Percentiles rank a stretch among this genome's conserved stretches.
phyloP scores from a whole-genome alignment of 1,284 basidiomycete species.

The Puccinia triticina region DNA sequence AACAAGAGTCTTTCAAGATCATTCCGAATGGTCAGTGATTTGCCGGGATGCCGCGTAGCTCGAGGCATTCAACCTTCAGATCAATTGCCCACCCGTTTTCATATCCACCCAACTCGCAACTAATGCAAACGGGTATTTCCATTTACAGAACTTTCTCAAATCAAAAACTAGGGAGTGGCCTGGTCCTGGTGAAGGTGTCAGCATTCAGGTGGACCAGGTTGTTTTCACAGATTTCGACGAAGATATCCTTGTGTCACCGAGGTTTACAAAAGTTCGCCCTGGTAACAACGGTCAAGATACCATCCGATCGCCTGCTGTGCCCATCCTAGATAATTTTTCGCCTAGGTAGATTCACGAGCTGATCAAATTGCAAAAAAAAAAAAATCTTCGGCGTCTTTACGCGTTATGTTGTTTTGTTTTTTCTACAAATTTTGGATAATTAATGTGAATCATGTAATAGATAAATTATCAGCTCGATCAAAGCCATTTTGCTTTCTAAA shows the following conservation, averaged over 20 bases:
- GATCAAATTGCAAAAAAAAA: not conserved
- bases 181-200: slow-evolving; percentile 12
- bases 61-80: not conserved
- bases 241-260: slow-evolving; percentile 18
- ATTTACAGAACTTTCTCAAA: slow-evolving; percentile 25
- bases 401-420: slow-evolving; percentile 3
- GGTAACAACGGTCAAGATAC: slow-evolving; percentile 28
- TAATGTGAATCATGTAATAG: not conserved
- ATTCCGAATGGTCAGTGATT: slow-evolving; percentile 31
- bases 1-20: slow-evolving; percentile 40
- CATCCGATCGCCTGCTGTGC: slow-evolving; percentile 8
- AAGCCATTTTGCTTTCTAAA: too few species aligned
- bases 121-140: not conserved
- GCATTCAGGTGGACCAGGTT: slow-evolving; percentile 37
- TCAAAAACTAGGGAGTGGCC: slow-evolving; percentile 24
- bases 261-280: slow-evolving; percentile 27
- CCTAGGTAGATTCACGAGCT: not conserved
- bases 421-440: not conserved
- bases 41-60: not conserved
- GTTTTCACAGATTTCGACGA: slow-evolving; percentile 43
- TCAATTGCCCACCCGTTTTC: not conserved
- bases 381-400: not conserved
- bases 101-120: not conserved
- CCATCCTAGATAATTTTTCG: slow-evolving; percentile 11
- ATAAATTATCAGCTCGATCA: not conserved